These are phyloP conservation scores for Arachnopeziza araneosa DNA, from an alignment of 2,329 filamentous ascomycete species.

Conservation along the genomic window DNA sequence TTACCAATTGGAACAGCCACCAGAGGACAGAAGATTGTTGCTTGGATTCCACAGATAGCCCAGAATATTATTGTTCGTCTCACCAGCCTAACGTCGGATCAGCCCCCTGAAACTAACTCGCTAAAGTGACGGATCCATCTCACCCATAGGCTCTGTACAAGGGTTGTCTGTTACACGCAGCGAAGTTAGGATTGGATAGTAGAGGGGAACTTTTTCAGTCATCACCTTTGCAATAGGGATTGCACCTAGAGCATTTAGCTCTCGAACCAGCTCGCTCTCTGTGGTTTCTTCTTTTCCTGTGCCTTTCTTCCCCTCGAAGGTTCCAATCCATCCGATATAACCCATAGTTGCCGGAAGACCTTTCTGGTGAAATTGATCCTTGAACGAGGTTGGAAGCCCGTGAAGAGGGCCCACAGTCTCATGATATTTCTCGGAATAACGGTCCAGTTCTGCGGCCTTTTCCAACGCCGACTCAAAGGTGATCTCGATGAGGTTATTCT, in stretches of 20 bases:
- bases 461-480: background rate
- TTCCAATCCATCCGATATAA: slow-evolving; percentile 49
- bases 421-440: background rate
- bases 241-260: background rate
- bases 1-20: background rate
- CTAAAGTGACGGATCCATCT: background rate
- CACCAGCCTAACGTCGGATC: background rate
- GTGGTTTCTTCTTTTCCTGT: background rate
- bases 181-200: background rate
- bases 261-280: background rate
- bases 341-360: slow-evolving; percentile 38
- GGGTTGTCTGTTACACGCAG: background rate
- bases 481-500: background rate
- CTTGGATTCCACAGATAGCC: background rate
- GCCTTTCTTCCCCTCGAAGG: background rate
- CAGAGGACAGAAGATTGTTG: background rate
- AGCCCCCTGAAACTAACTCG: background rate
- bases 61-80: background rate
- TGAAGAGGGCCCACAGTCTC: background rate
- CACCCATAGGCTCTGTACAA: background rate
- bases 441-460: background rate
- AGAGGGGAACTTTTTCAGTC: background rate
- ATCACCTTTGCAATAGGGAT: background rate
- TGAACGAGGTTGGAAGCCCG: background rate
- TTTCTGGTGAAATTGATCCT: background rate